Evolutionary conservation across 2,329 filamentous ascomycete genomes (phyloP), one percentile per base, ranked within the genome.

Genomic region (Curvularia sp.): DNA sequence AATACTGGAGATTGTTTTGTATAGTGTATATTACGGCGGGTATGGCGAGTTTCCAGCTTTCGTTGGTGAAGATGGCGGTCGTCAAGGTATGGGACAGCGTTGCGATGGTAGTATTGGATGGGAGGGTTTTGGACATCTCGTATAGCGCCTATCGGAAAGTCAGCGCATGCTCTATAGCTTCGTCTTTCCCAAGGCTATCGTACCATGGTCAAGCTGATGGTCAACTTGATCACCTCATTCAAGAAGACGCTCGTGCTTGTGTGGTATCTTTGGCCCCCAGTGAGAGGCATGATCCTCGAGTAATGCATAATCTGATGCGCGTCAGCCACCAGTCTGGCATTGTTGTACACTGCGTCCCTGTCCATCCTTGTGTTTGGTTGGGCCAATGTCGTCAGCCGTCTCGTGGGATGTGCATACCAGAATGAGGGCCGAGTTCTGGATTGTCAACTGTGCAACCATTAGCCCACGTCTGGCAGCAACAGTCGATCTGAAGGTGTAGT

Each of bases 41-140:
- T 42, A 98, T 88, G 8, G 92, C 92, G 63, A 99, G 81, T 77
- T 97, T 97, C 94, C 94, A 98, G 66, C 93, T 93, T 74, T 98
- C 95, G 9, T 90, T 89, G 0, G 90, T 89, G 74, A 98, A 96
- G 15, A 97, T 90, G 30, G 88, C 87, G 68, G 86, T 88, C 71
- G 89, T 90, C 24, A 98, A 86, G 71, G 92, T 89, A 69, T 88
- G 85, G 72, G 96, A 91, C 18, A 97, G 83, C 1, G 91, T 87
- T 0, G 91, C 92, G 20, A 89, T 89, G 1, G 92, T 90, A 22
- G 91, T 91, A 31, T 91, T 90, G 7, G 92, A 87, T 5, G 92
- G 89, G 8, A 92, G 83, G 8, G 86, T 90, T 68, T 86, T 85
- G 18, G 93, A 94, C 53, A 92, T 89, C 67, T 97, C 93, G 81